A percentile compares a stretch with the other conserved stretches of the same genome.
Conservation (phyloP, 352 stramenopile genomes). For the Phytophthora gonapodyides region DNA sequence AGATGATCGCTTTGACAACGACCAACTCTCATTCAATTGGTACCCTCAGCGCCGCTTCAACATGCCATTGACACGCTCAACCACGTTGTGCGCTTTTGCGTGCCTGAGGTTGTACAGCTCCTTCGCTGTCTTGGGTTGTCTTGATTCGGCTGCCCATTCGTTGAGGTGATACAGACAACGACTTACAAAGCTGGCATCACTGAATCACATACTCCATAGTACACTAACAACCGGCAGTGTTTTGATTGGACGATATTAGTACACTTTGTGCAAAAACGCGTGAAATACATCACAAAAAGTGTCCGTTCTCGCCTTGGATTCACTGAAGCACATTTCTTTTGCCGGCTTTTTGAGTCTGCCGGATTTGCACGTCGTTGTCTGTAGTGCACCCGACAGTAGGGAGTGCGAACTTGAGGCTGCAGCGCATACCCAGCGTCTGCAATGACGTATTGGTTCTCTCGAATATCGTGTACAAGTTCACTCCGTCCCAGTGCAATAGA, state of each 20-base stretch:
- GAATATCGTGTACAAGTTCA: neutral
- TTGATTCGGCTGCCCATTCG: slow-evolving; percentile 1
- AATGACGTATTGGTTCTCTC: neutral
- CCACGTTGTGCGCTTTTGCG: slow-evolving; percentile 11
- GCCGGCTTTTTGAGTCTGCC: too few species aligned
- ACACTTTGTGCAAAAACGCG: too few species aligned
- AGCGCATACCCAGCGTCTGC: slow-evolving; percentile 14
- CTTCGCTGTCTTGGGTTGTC: slow-evolving; percentile 3
- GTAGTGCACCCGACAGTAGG: slow-evolving; percentile 4
- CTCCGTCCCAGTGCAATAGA: slow-evolving; percentile 9
- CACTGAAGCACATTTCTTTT: too few species aligned
- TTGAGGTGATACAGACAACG: slow-evolving; percentile 11
- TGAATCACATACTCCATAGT: too few species aligned
- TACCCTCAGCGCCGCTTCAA: neutral
- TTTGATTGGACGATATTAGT: too few species aligned
- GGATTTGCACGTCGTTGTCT: too few species aligned
- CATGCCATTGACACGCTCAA: slow-evolving; percentile 7
- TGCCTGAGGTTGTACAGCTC: slow-evolving; percentile 14
- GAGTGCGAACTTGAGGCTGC: slow-evolving; percentile 6
- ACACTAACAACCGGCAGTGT: too few species aligned
- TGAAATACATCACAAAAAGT: too few species aligned
- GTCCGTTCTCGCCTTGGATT: too few species aligned
- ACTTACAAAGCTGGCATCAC: too few species aligned
- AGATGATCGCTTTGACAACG: slow-evolving; percentile 1
- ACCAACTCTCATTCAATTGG: slow-evolving; percentile 11